Base-by-base conservation (phyloP, 2,329 filamentous ascomycete genomes). In the Penicillium sp. region DNA sequence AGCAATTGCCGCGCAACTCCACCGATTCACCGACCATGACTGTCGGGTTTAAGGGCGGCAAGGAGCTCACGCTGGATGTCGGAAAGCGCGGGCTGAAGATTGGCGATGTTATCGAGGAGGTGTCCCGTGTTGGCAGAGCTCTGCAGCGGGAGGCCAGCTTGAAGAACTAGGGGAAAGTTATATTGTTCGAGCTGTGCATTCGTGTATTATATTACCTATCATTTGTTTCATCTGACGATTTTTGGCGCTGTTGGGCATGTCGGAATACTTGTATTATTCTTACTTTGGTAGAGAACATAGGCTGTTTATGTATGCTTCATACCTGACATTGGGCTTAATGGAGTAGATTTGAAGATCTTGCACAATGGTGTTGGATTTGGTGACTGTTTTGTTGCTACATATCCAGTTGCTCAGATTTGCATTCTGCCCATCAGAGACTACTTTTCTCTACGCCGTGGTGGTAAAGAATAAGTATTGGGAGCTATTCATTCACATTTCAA, bases 21-120 rank as follows among this genome's bases (percentile, higher is more conserved):
- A 84, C 82, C 52, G 86, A 90, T 68, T 81, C 86, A 31, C 89
- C 88, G 55, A 82, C 83, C 45, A 76, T 99, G 55, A 81, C 79
- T 40, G 78, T 99, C 65, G 95, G 92, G 69, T 97, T 97, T 76
- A 97, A 96, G 82, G 94, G 97, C 71, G 94, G 94, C 67, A 96
- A 93, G 78, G 88, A 95, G 69, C 85, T 97, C 79, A 85, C 86
- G 34, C 83, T 97, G 39, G 87, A 96, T 71, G 83, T 91, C 64
- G 87, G 90, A 66, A 89, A 88, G 74, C 81, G 90, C 68, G 88
- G 87, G 71, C 80, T 92, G 77, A 89, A 87, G 66, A 92, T 97
- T 71, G 90, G 90, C 72, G 89, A 92, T 69, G 84, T 97, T 21
- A 82, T 93, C 57, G 90, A 92, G 73, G 92, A 97, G 76, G 87